Conservation (phyloP, 2,329 filamentous ascomycete species). For the Calonectria naviculata region DNA sequence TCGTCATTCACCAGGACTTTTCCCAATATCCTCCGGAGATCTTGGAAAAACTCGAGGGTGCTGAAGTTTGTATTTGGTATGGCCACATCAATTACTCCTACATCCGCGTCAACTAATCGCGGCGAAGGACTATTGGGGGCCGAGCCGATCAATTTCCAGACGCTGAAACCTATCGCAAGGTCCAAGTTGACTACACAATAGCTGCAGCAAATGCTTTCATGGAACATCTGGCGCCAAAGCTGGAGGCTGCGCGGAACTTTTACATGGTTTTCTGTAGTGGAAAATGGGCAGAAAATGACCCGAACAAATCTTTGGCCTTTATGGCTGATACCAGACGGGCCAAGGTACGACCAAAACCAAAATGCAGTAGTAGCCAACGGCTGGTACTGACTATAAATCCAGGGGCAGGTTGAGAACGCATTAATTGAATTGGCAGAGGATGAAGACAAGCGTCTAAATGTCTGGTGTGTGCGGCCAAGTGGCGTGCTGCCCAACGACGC, state of each 20-base stretch:
- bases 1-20: slow-evolving; percentile 9
- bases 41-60: neutral
- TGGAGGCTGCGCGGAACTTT: neutral
- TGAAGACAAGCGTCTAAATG: slow-evolving; percentile 3
- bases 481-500: neutral
- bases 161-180: slow-evolving; percentile 2
- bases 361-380: no score
- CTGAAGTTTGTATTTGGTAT: slow-evolving; percentile 6
- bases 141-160: slow-evolving; percentile 8
- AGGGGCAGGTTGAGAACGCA: neutral
- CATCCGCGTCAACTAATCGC: neutral
- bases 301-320: neutral
- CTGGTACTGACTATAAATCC: neutral
- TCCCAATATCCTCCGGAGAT: neutral
- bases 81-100: neutral
- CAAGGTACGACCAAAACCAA: neutral
- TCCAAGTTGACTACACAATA: slow-evolving; percentile 12
- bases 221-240: neutral
- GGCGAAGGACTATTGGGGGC: neutral
- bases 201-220: slow-evolving; percentile 10
- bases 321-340: neutral
- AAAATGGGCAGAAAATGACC: neutral
- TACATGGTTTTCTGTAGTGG: slow-evolving; percentile 13
- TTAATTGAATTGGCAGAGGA: slow-evolving; percentile 2
- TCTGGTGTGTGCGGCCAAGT: slow-evolving; percentile 1